Conservation (phyloP, 306 rosid genomes). For the Lupinus albus region DNA sequence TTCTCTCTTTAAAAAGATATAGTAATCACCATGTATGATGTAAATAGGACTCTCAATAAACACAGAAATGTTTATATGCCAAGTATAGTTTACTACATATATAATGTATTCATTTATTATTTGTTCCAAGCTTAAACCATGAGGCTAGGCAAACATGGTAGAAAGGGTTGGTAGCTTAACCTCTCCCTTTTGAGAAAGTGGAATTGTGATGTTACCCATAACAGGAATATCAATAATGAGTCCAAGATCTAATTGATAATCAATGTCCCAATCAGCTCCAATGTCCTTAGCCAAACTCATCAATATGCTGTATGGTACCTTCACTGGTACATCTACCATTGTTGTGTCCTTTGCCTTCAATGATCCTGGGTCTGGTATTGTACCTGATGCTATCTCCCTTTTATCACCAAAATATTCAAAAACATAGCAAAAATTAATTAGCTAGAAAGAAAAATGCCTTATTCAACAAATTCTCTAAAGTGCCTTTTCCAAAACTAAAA, state of each 20-base stretch:
- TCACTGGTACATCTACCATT: slow-evolving; percentile 64
- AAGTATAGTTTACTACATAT: neutral
- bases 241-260: slow-evolving; percentile 65
- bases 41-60: too few species aligned
- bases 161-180: slow-evolving; percentile 72
- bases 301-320: slow-evolving; percentile 68
- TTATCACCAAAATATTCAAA: neutral
- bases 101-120: slow-evolving; percentile 1
- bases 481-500: too few species aligned
- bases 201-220: slow-evolving; percentile 72
- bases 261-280: slow-evolving; percentile 77
- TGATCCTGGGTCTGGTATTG: slow-evolving; percentile 80
- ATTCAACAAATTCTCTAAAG: neutral
- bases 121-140: neutral
- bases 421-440: too few species aligned
- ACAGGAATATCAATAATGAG: slow-evolving; percentile 73
- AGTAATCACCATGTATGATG: too few species aligned
- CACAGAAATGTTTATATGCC: neutral
- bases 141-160: slow-evolving; percentile 40
- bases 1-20: too few species aligned
- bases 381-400: slow-evolving; percentile 77
- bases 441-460: neutral
- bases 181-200: slow-evolving; percentile 77
- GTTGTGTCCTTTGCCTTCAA: slow-evolving; percentile 61
- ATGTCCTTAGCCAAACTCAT: slow-evolving; percentile 48